phyloP scores from a whole-genome alignment of 768 basidiomycete species.

The Boletus huronensis region DNA sequence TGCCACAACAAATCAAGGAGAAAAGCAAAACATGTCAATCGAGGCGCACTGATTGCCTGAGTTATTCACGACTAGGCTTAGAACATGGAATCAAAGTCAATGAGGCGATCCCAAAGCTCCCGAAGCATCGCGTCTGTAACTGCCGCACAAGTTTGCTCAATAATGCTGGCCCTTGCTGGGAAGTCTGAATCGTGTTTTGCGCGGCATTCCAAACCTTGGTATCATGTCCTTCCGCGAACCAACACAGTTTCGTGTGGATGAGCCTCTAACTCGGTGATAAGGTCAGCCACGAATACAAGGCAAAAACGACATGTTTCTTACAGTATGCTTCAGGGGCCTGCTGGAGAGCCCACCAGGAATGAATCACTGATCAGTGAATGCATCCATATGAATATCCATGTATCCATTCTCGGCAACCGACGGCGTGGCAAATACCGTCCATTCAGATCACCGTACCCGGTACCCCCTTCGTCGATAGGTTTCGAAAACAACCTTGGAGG shows the following conservation, averaged over 20 bases:
- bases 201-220: conserved; percentile 39
- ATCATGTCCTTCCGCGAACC: conserved; percentile 23
- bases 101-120: conserved; percentile 15
- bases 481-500: conserved; percentile 6
- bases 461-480: conserved; percentile 57
- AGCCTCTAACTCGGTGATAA: conserved; percentile 47
- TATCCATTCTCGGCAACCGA: conserved; percentile 43
- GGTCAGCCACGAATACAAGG: conserved; percentile 22
- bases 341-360: conserved; percentile 56
- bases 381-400: conserved; percentile 39
- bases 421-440: conserved; percentile 31
- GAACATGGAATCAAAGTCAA: conserved; percentile 21
- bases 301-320: conserved; percentile 14
- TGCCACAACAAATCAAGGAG: conserved; percentile 27
- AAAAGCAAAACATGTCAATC: not conserved
- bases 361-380: too few species aligned
- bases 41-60: conserved; percentile 25
- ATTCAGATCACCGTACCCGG: conserved; percentile 23
- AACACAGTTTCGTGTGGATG: conserved; percentile 38
- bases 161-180: conserved; percentile 19
- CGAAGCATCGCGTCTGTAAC: conserved; percentile 18
- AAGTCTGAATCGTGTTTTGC: conserved; percentile 39
- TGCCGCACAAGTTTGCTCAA: conserved; percentile 20
- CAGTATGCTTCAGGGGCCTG: conserved; percentile 51
- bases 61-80: conserved; percentile 24